Evolutionary conservation across 768 basidiomycete genomes (phyloP), one percentile per base, ranked within the genome.

Genomic region (Tulasnella calospora): DNA sequence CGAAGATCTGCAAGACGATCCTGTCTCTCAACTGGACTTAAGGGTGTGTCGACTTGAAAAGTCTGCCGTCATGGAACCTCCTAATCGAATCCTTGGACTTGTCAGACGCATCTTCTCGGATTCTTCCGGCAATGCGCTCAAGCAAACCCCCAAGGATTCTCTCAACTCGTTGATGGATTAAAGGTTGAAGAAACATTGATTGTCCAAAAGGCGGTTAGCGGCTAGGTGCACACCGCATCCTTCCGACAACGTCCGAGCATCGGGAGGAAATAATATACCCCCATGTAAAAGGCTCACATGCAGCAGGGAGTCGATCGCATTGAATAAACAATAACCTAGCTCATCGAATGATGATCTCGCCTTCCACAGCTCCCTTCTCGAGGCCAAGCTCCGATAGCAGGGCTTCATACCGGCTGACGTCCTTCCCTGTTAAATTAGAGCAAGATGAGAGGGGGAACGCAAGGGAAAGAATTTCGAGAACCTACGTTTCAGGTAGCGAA

Each of bases 1-100:
- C 82, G 94, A 96, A 80, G 96, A 98, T 83, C 87, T 98, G 71
- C 90, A 89, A 85, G 90, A 89, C 76, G 97, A 99, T 84, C 91
- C 94, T 6, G 87, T 98, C 77, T 94, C 92, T 33, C 90, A 92
- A 78, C 91, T 99, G 82, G 94, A 99, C 81, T 90, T 98, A 86
- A 85, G 85, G 81, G 91, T 90, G 79, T 80, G 86, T 85, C 13
- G 10, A 55, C 41, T 30, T 19, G 41, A 69, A n/a, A 40, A 40
- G 40, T 40, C 8, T 40, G 40, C 13, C 40, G 9, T 40, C 40
- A 40, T 40, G 40, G 40, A 40, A 12, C 40, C 40, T 40, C 40
- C 40, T 40, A 15, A 38, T 36, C 12, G 30, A 78, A 41, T 61
- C 33, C 36, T 13, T 44, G n/a, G 33, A 23, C 30, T 71, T 57